These are phyloP conservation scores for Yarrowia sp. DNA, from an alignment of 805 yeast genomes.

Conservation along the genomic window DNA sequence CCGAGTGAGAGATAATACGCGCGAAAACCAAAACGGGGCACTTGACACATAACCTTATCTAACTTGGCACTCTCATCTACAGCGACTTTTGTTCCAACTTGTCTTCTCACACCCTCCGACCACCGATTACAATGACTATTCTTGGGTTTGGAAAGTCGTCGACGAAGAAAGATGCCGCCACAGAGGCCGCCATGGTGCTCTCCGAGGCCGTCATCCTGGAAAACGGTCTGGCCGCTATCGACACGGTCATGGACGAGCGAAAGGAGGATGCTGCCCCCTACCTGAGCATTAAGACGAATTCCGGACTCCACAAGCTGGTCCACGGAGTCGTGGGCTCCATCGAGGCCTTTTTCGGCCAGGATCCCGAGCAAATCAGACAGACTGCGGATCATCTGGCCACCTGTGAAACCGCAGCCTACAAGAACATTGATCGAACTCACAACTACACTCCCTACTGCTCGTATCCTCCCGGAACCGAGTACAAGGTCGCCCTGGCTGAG, in stretches of 20 bases:
- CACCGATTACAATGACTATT: constrained; percentile 33
- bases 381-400: constrained; percentile 23
- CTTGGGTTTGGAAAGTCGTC: constrained; percentile 37
- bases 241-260: constrained; percentile 38
- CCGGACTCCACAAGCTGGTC: constrained; percentile 26
- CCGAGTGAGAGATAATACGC: constrained; percentile 37
- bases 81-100: constrained; percentile 19
- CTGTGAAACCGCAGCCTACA: constrained; percentile 27
- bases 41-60: constrained; percentile 36
- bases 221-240: constrained; percentile 27
- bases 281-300: constrained; percentile 20
- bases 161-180: constrained; percentile 9
- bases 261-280: constrained; percentile 31
- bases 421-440: constrained; percentile 24
- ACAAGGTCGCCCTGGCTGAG: constrained; percentile 89
- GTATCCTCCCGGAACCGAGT: constrained; percentile 95
- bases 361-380: constrained; percentile 25
- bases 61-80: constrained; percentile 33
- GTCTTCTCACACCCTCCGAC: constrained; percentile 19
- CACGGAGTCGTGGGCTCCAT: constrained; percentile 27
- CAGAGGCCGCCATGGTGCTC: constrained; percentile 26
- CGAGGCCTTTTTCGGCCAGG: constrained; percentile 35
- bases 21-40: constrained; percentile 35
- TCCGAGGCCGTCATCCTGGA: constrained; percentile 35
- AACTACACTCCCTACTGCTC: constrained; percentile 36